A percentile compares a stretch with the other conserved stretches of the same genome.
phyloP scores from a whole-genome alignment of 2,329 filamentous ascomycete genomes.

The Fulvia fulva region DNA sequence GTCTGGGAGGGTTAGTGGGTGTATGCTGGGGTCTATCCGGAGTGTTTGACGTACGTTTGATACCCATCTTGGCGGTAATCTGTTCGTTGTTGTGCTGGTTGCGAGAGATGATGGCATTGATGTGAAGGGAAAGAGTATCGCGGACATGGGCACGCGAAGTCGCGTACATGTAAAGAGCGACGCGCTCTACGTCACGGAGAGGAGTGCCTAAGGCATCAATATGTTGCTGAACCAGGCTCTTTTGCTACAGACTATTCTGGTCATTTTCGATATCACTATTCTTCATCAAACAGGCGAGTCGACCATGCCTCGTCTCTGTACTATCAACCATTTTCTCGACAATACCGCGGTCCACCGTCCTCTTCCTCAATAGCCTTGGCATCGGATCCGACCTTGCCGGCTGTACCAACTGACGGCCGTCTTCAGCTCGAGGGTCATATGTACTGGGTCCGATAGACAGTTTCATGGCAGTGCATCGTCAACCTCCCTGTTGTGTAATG shows the following conservation, averaged over 20 bases:
- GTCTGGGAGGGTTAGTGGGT: slow-evolving; percentile 25
- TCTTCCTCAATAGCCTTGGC: no score
- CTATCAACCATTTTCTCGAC: no score
- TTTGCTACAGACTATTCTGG: no score
- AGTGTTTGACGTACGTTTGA: slow-evolving; percentile 31
- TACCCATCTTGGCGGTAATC: slow-evolving; percentile 31
- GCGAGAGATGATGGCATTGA: neutral
- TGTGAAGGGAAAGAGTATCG: neutral
- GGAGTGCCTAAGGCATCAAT: neutral
- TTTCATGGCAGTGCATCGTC: no score
- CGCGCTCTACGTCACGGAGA: neutral
- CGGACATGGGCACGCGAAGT: slow-evolving; percentile 2
- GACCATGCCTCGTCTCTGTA: neutral
- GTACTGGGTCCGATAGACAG: no score
- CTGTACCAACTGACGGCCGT: no score
- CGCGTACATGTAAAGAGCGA: slow-evolving; percentile 2
- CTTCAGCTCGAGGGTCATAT: no score
- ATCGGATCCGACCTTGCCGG: no score
- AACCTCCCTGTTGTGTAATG: neutral
- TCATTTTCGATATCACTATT: no score
- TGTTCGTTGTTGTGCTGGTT: slow-evolving; percentile 1
- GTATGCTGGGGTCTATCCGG: neutral
- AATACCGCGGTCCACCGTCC: no score
- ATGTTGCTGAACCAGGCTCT: neutral
- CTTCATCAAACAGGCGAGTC: neutral